Percentiles rank a stretch among this genome's conserved stretches.
These are phyloP conservation scores for Nitzschia palea DNA, from an alignment of 108 stramenopile genomes.

Conservation along the genomic window DNA sequence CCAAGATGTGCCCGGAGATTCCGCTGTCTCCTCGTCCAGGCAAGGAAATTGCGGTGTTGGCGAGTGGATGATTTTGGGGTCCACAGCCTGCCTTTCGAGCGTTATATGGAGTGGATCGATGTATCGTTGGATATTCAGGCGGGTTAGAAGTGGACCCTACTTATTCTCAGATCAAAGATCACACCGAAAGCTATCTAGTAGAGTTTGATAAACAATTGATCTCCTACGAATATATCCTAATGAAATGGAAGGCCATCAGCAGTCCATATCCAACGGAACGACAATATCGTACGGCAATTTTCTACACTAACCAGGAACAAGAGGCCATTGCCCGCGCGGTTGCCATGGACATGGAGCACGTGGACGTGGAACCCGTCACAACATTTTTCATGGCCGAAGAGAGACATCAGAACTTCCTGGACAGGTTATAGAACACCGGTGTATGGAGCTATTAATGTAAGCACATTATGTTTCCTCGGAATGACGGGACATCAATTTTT, in stretches of 20 bases:
- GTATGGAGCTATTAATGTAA: neutral
- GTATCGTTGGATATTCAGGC: slow-evolving; percentile 68
- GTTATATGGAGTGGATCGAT: slow-evolving; percentile 53
- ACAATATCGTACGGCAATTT: slow-evolving; percentile 69
- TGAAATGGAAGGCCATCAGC: slow-evolving; percentile 54
- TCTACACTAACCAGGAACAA: slow-evolving; percentile 46
- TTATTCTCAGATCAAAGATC: slow-evolving; percentile 58
- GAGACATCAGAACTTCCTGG: slow-evolving; percentile 68
- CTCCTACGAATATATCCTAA: slow-evolving; percentile 53
- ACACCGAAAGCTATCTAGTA: slow-evolving; percentile 56
- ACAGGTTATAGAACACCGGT: slow-evolving; percentile 20
- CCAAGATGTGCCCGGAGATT: slow-evolving; percentile 24
- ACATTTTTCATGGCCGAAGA: slow-evolving; percentile 64
- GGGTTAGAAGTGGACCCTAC: slow-evolving; percentile 51
- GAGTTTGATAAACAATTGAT: slow-evolving; percentile 54
- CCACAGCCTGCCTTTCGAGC: slow-evolving; percentile 56
- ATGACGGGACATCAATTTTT: neutral
- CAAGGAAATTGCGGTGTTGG: slow-evolving; percentile 56
- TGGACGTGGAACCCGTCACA: slow-evolving; percentile 54
- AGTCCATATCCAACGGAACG: slow-evolving; percentile 33
- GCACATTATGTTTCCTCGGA: neutral
- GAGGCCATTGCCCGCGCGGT: slow-evolving; percentile 31
- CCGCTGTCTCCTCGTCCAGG: slow-evolving; percentile 16
- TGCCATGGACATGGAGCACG: slow-evolving; percentile 40
- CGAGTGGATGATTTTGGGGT: slow-evolving; percentile 73